These are phyloP conservation scores for Ascocoryne sarcoides DNA, from an alignment of 2,329 filamentous ascomycete species.

Conservation along the genomic window DNA sequence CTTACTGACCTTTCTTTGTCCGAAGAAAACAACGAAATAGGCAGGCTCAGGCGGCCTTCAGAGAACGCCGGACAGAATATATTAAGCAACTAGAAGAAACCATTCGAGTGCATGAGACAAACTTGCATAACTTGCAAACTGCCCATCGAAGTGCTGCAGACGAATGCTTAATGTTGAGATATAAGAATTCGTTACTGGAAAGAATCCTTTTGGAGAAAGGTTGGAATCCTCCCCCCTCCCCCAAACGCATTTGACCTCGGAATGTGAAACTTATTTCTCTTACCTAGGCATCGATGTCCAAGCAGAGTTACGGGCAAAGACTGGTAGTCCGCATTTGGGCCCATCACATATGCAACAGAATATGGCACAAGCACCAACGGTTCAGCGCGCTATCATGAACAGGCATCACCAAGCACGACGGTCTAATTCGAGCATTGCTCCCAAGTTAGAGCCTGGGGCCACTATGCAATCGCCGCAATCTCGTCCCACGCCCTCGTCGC, in stretches of 20 bases:
- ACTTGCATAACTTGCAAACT: constrained; percentile 83
- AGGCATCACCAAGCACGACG: constrained; percentile 62
- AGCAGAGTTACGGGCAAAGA: constrained; percentile 87
- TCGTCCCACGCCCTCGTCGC: constrained; percentile 75
- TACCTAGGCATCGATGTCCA: constrained; percentile 97
- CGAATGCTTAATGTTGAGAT: constrained; percentile 95
- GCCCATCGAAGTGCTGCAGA: constrained; percentile 91
- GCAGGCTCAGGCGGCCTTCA: constrained; percentile 94
- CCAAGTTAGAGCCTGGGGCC: constrained; percentile 55
- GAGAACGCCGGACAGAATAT: constrained; percentile 94
- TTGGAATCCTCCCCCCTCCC: constrained; percentile 29
- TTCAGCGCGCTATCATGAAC: constrained; percentile 74
- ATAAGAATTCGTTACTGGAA: constrained; percentile 95
- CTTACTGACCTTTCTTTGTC: no score
- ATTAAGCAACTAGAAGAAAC: constrained; percentile 98
- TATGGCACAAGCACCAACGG: constrained; percentile 63
- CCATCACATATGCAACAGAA: constrained; percentile 60
- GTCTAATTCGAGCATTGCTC: constrained; percentile 65
- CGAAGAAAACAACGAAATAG: constrained; percentile 96
- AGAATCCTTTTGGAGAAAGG: constrained; percentile 94
- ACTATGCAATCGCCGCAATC: constrained; percentile 53
- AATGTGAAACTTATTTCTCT: constrained; percentile 12
- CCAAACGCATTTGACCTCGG: background rate
- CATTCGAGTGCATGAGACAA: constrained; percentile 94
- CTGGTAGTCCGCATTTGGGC: constrained; percentile 72